Evolutionary conservation across 805 yeast species (phyloP).

Genomic region (Myxozyma vanderwaltii): DNA sequence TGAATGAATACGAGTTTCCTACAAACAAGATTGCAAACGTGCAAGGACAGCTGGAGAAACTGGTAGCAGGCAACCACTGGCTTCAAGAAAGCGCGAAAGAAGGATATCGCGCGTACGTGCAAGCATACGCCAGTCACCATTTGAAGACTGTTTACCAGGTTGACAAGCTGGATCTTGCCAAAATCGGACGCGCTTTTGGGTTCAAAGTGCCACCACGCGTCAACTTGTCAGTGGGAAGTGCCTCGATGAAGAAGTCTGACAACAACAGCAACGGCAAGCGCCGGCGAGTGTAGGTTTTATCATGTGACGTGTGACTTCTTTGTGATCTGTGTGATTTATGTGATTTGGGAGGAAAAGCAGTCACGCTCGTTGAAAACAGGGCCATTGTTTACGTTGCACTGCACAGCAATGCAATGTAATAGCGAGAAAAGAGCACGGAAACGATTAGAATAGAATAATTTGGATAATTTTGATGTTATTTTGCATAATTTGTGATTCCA

Average conservation of each 20-base stretch:
- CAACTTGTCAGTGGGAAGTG: conserved; percentile 74
- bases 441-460: neutral
- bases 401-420: no score
- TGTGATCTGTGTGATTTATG: neutral
- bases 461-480: neutral
- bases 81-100: conserved; percentile 91
- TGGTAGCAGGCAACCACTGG: conserved; percentile 89
- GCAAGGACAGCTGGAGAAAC: conserved; percentile 87
- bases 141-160: conserved; percentile 95
- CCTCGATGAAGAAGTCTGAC: conserved; percentile 12
- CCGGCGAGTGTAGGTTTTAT: conserved; percentile 3
- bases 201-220: conserved; percentile 93
- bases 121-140: conserved; percentile 96
- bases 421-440: no score
- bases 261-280: neutral
- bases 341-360: conserved; percentile 24
- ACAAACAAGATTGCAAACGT: conserved; percentile 91
- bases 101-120: conserved; percentile 94
- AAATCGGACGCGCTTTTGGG: conserved; percentile 95
- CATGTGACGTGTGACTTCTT: neutral
- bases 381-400: no score
- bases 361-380: conserved; percentile 10
- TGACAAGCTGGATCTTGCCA: conserved; percentile 88
- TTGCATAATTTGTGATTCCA: neutral
- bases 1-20: conserved; percentile 97